Evolutionary conservation across 768 basidiomycete genomes (phyloP).

Genomic region (Lentinula edodes): DNA sequence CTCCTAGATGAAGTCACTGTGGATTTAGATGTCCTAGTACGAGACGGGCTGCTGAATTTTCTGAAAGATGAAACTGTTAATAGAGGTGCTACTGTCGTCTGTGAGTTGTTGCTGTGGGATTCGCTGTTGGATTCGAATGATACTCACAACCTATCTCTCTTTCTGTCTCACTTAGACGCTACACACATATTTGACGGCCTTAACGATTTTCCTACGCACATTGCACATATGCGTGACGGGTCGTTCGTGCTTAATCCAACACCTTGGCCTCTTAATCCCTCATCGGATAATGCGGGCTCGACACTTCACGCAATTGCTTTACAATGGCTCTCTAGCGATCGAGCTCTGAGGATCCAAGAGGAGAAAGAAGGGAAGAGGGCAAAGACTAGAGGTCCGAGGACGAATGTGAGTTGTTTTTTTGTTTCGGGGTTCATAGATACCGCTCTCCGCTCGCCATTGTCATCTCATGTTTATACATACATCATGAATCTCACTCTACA

Average conservation of each 20-base stretch:
- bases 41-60: conserved; percentile 85
- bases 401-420: conserved; percentile 32
- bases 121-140: too few relatives aligned
- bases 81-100: conserved; percentile 85
- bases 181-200: conserved; percentile 58
- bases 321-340: conserved; percentile 84
- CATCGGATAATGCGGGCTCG: conserved; percentile 9
- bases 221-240: conserved; percentile 89
- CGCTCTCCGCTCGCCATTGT: not conserved
- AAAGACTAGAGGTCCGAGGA: conserved; percentile 60
- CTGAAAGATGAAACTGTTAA: conserved; percentile 75
- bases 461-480: not conserved
- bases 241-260: conserved; percentile 60
- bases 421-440: not conserved
- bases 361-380: conserved; percentile 54
- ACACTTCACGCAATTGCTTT: conserved; percentile 71
- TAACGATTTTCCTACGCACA: conserved; percentile 85
- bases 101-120: conserved; percentile 37
- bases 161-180: conserved; percentile 52
- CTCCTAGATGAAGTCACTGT: conserved; percentile 97
- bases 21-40: conserved; percentile 93
- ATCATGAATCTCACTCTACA: too few relatives aligned
- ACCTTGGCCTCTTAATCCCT: conserved; percentile 56
- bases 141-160: not conserved
- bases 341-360: conserved; percentile 54